Base-by-base conservation (phyloP, 164 flowering plant species). In the Vitis amurensis region DNA sequence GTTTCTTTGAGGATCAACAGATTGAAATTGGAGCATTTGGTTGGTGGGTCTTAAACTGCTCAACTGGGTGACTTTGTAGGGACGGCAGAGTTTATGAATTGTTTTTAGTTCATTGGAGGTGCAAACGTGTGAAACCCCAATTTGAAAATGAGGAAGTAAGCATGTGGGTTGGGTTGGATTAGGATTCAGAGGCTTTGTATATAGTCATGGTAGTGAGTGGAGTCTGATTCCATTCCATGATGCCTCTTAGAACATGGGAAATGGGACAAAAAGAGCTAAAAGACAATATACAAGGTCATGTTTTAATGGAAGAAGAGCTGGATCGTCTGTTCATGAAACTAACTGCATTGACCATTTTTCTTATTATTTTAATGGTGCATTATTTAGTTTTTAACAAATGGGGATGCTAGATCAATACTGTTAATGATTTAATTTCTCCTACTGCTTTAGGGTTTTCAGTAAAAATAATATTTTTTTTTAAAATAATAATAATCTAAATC, bases 171-270 rank as follows among this genome's bases (percentile, higher is more conserved):
- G 29, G 51, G 23, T 47, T 23, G 15, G 27, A 5, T 37, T 60
- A 59, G 50, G 11, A 53, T 52, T 56, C 63, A 44, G 31, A n/a
- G 30, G 2, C 15, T 48, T 50, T 16, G 47, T 14, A 8, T 14
- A 27, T n/a, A 37, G 50, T 49, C 4, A 29, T 8, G 15, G 70
- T 8, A 55, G 56, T 55, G 3, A 73, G 51, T 31, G 73, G 37
- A 7, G 11, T 6, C 37, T 55, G 74, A 71, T 64, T 64, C 74
- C 74, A 58, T 16, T 51, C 19, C 64, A 29, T 47, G 64, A 71
- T 71, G 27, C 74, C 74, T 71, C 47, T 11, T 37, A 37, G 44
- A 37, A 4, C 44, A 37, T 37, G 11, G 69, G 11, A 50, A 58
- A 71, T 30, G 64, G 15, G 74, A 65, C 74, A 65, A 37, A 59